phyloP scores from a whole-genome alignment of 345 rosid genomes.

The Carallia pectinifolia region DNA sequence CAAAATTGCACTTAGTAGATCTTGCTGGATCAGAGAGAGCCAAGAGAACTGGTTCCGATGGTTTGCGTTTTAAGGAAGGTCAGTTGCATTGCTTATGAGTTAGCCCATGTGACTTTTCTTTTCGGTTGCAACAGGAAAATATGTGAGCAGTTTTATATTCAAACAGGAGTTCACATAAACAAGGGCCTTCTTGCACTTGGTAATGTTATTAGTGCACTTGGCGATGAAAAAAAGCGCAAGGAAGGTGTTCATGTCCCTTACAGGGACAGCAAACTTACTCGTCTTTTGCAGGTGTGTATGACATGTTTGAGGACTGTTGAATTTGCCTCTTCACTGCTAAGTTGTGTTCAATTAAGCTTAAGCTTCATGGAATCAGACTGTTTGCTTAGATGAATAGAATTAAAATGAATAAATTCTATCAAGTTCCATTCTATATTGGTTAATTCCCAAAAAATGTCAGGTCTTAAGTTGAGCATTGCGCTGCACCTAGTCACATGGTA shows the following conservation, averaged over 20 bases:
- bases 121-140: constrained; percentile 17
- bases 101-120: constrained; percentile 13
- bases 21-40: constrained; percentile 99
- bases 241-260: constrained; percentile 93
- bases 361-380: not conserved
- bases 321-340: not conserved
- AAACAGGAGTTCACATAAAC: constrained; percentile 91
- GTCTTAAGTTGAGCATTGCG: not conserved
- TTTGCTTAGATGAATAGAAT: not conserved
- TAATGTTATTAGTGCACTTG: constrained; percentile 97
- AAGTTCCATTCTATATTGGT: not conserved
- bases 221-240: constrained; percentile 97
- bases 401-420: not conserved
- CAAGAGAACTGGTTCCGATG: constrained; percentile 97
- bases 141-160: constrained; percentile 23
- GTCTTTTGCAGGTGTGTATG: constrained; percentile 81
- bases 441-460: not conserved
- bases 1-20: constrained; percentile 96
- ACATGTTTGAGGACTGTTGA: not conserved
- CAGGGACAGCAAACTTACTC: constrained; percentile 96
- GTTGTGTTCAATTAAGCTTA: too few species aligned
- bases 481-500: not conserved
- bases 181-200: constrained; percentile 99
- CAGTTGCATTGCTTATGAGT: constrained; percentile 15
- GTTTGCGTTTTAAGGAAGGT: constrained; percentile 98